phyloP scores from a whole-genome alignment of 805 yeast species.

The Nakazawaea sp. region DNA sequence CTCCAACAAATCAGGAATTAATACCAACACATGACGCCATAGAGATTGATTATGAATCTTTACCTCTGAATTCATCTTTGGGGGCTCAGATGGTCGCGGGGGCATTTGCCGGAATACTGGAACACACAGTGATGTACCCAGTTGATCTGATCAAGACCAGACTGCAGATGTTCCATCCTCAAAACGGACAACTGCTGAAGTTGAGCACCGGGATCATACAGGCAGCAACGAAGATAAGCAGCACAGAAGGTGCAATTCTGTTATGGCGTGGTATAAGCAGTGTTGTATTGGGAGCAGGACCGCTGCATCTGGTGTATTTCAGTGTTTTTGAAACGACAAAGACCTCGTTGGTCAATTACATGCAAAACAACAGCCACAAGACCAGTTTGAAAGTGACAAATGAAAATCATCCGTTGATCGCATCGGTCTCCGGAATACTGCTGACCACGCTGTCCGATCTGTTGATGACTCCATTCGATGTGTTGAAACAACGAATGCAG shows the following conservation, averaged over 20 bases:
- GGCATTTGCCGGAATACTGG: slow-evolving; percentile 99
- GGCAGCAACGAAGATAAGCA: slow-evolving; percentile 68
- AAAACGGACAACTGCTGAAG: too few relatives aligned
- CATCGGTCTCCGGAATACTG: slow-evolving; percentile 82
- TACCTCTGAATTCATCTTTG: slow-evolving; percentile 82
- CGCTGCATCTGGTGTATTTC: slow-evolving; percentile 96
- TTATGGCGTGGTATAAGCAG: slow-evolving; percentile 93
- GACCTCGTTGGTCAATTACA: slow-evolving; percentile 38
- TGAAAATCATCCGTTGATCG: slow-evolving; percentile 72
- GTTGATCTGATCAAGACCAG: slow-evolving; percentile 94
- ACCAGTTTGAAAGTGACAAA: slow-evolving; percentile 41
- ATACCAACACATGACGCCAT: slow-evolving; percentile 9
- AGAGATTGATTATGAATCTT: slow-evolving; percentile 84
- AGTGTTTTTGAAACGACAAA: slow-evolving; percentile 86
- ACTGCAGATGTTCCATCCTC: slow-evolving; percentile 57
- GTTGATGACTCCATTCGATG: slow-evolving; percentile 95
- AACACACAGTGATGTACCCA: slow-evolving; percentile 95
- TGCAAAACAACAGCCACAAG: slow-evolving; percentile 26
- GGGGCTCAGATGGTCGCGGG: slow-evolving; percentile 85
- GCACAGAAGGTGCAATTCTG: slow-evolving; percentile 82
- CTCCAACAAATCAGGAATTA: too few relatives aligned
- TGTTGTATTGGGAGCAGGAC: slow-evolving; percentile 96
- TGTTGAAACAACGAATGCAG: slow-evolving; percentile 94
- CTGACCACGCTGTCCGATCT: slow-evolving; percentile 95
- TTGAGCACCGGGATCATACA: slow-evolving; percentile 39